A percentile compares a stretch with the other conserved stretches of the same genome.
phyloP scores from a whole-genome alignment of 106 monocot species.

The Narthecium ossifragum region DNA sequence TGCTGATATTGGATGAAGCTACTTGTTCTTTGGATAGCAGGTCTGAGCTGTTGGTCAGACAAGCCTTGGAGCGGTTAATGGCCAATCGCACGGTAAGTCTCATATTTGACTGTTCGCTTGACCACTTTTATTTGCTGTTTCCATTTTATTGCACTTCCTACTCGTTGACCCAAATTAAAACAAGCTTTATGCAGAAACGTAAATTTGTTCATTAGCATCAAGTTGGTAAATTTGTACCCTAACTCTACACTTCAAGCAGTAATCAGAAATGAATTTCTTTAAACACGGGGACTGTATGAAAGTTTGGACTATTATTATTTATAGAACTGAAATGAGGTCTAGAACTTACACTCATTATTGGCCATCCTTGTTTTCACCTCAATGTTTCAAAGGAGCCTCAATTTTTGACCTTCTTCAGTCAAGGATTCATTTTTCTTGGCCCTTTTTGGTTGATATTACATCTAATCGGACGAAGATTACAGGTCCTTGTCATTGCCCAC shows the following conservation, averaged over 20 bases:
- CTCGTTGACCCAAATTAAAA: too few relatives aligned
- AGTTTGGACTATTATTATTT: too few relatives aligned
- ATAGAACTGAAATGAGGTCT: too few relatives aligned
- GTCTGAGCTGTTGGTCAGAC: conserved; percentile 67
- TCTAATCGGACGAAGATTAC: background rate
- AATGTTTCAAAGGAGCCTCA: background rate
- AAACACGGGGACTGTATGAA: too few relatives aligned
- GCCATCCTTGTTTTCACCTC: background rate
- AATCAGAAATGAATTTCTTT: too few relatives aligned
- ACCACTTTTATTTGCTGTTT: background rate
- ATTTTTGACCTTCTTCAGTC: background rate
- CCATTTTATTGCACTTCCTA: too few relatives aligned
- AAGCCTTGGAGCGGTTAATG: conserved; percentile 53
- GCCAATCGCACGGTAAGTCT: conserved; percentile 61
- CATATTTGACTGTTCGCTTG: too few relatives aligned
- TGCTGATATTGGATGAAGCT: conserved; percentile 87
- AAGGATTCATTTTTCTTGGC: background rate
- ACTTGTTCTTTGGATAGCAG: conserved; percentile 77
- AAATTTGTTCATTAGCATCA: too few relatives aligned
- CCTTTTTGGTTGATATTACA: background rate
- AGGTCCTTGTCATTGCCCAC: conserved; percentile 82
- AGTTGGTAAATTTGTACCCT: too few relatives aligned
- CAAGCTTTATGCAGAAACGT: too few relatives aligned
- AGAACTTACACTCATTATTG: background rate
- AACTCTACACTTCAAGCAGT: too few relatives aligned